phyloP scores from a whole-genome alignment of 2,329 filamentous ascomycete species.

The Leptographium galeiforme region DNA sequence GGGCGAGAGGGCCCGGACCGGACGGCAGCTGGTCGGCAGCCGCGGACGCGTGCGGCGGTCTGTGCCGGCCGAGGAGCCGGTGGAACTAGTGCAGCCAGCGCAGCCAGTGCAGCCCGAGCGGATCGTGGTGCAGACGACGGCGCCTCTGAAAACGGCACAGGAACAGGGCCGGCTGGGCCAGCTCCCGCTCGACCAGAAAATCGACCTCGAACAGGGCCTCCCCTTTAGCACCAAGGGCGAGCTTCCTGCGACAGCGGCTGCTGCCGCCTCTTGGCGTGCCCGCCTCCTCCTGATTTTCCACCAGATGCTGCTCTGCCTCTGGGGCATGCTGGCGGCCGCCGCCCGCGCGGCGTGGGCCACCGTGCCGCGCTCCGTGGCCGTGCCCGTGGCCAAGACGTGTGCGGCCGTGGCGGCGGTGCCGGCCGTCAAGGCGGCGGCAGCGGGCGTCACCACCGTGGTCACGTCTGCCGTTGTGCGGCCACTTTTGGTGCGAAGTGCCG shows the following conservation, averaged over 20 bases:
- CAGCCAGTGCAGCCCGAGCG: no score
- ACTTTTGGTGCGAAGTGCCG: constrained; percentile 6
- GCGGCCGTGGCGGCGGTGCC: constrained; percentile 4
- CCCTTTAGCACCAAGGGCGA: not conserved
- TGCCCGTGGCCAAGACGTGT: constrained; percentile 4
- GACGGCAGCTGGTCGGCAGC: constrained; percentile 9
- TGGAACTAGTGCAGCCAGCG: not conserved
- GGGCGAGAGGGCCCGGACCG: constrained; percentile 10
- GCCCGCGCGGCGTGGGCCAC: constrained; percentile 3
- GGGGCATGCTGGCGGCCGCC: constrained; percentile 1
- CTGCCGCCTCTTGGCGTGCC: not conserved
- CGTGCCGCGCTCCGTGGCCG: constrained; percentile 8
- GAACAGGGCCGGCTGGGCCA: no score
- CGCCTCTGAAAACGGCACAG: no score
- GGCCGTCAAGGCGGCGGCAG: not conserved
- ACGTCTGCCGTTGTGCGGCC: constrained; percentile 2
- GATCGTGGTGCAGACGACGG: no score
- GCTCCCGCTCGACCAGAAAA: not conserved
- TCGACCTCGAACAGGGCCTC: constrained; percentile 6
- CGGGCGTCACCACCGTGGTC: constrained; percentile 1
- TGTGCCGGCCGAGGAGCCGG: not conserved
- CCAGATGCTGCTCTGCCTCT: constrained; percentile 6
- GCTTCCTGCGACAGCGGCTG: not conserved
- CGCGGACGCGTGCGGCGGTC: constrained; percentile 6
- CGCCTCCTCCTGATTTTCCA: constrained; percentile 7